Base-by-base conservation (phyloP, 1,139 yeast genomes). In the Meyerozyma carpophila region DNA sequence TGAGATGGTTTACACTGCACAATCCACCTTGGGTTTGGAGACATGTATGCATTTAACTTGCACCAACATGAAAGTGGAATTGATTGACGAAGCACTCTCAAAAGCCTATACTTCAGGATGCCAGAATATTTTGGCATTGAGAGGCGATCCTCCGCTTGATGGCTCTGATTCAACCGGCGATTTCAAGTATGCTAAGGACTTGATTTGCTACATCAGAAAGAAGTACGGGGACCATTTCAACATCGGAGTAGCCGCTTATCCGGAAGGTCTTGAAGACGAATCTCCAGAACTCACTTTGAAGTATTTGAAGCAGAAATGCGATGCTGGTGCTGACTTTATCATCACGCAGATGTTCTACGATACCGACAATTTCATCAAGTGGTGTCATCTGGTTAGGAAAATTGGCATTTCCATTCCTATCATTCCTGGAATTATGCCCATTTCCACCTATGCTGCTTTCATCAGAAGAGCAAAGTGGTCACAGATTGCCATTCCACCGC, bases 41-140 rank as follows among this genome's bases (percentile, higher is more conserved):
- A 93, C 98, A 0, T 94, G 98, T 63, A 91, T 93, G 97, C 98
- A 93, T 62, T 74, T 93, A 64, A 93, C 98, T 2, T 93, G 98
- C 62, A 91, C 98, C 27, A 93, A 93, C 56, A 93, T 93, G 98
- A 82, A 91, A 39, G 73, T 82, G 32, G 80, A 79, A 42, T 73
- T 85, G 53, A 86, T 93, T 51, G 96, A 90, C 58, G 80, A 82
- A 50, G 98, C 98, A 3, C 74, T 93, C 53, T 76, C 81, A 48
- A 82, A 82, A 49, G 98, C 98, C 1, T 88, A 83, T 59, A 79
- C 82, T 37, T 83, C 96, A 0, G 98, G 98, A 3, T 93, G 98
- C 61, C 95, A 89, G 61, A 93, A 91, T 64, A 91, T 93, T 50
- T 71, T 93, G 56, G 89, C 95, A 0, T 69, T 88, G 43, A 73